Percentiles rank a stretch among this genome's conserved stretches.
phyloP scores from a whole-genome alignment of 768 basidiomycete genomes.

The Cubamyces sp. region DNA sequence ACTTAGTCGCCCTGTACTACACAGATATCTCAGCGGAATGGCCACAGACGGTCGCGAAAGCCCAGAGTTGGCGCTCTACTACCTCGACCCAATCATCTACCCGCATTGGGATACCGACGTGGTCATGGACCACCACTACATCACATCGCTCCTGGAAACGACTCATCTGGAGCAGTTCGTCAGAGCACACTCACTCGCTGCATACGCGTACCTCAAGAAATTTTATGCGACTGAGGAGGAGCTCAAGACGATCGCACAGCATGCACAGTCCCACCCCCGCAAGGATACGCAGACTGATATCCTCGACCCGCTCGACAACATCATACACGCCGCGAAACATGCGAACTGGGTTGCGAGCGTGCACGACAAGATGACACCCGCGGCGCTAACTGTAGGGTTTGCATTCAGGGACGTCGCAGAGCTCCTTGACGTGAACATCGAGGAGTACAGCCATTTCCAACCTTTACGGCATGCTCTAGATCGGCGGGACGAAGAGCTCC shows the following conservation, averaged over 20 bases:
- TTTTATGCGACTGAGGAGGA: neutral
- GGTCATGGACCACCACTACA: neutral
- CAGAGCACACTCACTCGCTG: neutral
- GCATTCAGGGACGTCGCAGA: neutral
- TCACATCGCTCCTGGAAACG: no score
- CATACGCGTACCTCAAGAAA: slow-evolving; percentile 1
- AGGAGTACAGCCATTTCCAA: neutral
- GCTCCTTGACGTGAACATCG: neutral
- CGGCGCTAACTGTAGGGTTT: neutral
- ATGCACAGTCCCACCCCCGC: neutral
- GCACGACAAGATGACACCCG: neutral
- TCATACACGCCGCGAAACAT: neutral
- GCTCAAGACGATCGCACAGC: neutral
- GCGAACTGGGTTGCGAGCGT: neutral
- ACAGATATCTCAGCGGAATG: neutral
- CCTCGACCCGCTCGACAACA: slow-evolving; percentile 1
- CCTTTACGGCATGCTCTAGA: slow-evolving; percentile 2
- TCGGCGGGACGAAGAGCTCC: neutral
- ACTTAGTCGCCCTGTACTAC: neutral
- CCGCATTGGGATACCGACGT: neutral
- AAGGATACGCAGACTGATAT: neutral
- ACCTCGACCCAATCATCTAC: neutral
- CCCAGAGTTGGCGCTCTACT: neutral
- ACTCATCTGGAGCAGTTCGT: neutral
- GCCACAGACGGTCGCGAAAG: neutral